A percentile compares a stretch with the other conserved stretches of the same genome.
These are phyloP conservation scores for Arthroderma sp. DNA, from an alignment of 2,329 filamentous ascomycete genomes.

Conservation along the genomic window DNA sequence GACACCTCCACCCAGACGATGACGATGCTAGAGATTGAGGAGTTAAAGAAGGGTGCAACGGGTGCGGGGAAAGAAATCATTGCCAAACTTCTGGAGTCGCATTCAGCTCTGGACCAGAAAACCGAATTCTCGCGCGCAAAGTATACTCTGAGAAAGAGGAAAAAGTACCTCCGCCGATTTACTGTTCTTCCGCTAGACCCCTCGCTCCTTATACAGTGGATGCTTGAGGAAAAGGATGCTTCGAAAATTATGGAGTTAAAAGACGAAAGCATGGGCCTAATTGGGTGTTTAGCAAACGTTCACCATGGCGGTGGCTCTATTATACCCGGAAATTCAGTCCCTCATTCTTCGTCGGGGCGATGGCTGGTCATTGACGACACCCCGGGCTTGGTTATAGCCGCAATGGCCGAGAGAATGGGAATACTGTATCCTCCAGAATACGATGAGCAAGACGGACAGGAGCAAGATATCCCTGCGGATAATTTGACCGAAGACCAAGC, in stretches of 20 bases:
- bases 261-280: conserved; percentile 66
- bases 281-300: conserved; percentile 82
- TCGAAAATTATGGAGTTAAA: conserved; percentile 72
- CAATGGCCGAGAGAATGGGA: conserved; percentile 79
- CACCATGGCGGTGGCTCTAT: conserved; percentile 49
- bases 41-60: conserved; percentile 56
- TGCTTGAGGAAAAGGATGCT: conserved; percentile 68
- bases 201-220: conserved; percentile 58
- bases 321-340: not conserved
- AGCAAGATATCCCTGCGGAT: not conserved
- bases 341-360: conserved; percentile 38
- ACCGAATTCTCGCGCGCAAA: conserved; percentile 87
- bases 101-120: conserved; percentile 84
- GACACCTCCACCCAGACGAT: conserved; percentile 60
- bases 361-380: conserved; percentile 84
- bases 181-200: conserved; percentile 75
- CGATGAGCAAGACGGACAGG: conserved; percentile 3
- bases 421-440: conserved; percentile 46
- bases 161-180: conserved; percentile 84
- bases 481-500: not conserved
- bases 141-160: conserved; percentile 87
- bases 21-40: conserved; percentile 56
- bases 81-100: conserved; percentile 79
- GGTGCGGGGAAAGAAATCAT: conserved; percentile 80
- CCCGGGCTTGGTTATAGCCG: conserved; percentile 65